Percentiles rank a stretch among this genome's conserved stretches.
Evolutionary conservation across 176 grass and related monocot species (phyloP).

Genomic region (Rhynchospora breviuscula): DNA sequence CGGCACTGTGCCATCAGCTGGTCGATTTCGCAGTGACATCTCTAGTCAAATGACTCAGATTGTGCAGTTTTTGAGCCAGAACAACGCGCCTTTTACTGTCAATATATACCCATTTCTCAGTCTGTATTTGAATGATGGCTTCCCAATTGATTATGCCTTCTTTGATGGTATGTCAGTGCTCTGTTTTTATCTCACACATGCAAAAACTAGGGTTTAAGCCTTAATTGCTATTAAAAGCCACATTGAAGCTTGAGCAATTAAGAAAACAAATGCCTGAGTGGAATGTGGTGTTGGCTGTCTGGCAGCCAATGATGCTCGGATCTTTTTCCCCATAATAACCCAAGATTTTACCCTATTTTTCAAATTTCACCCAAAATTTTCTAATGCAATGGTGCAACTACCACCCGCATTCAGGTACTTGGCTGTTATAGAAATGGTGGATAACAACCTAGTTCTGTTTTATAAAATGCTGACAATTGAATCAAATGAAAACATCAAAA

Average conservation of each 20-base stretch:
- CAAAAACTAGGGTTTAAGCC: background rate
- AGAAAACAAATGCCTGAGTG: background rate
- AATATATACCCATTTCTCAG: constrained; percentile 92
- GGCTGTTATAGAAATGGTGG: background rate
- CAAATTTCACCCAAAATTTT: background rate
- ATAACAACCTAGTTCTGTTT: background rate
- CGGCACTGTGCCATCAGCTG: constrained; percentile 50
- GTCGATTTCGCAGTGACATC: constrained; percentile 44
- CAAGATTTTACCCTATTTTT: background rate
- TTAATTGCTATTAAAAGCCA: background rate
- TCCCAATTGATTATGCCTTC: constrained; percentile 86
- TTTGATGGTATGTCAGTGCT: constrained; percentile 48
- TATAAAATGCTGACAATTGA: background rate
- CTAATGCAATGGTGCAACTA: background rate
- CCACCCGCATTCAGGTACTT: background rate
- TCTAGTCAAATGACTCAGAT: constrained; percentile 57
- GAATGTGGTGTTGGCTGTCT: background rate
- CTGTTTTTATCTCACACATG: background rate
- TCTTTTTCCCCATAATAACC: background rate
- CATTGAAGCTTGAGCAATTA: background rate
- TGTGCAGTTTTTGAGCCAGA: constrained; percentile 65
- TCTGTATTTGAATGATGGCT: constrained; percentile 61
- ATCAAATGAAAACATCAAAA: background rate
- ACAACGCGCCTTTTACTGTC: constrained; percentile 69
- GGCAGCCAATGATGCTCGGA: background rate